Conservation (phyloP, 805 yeast genomes). For the Candida xiaguanensis region DNA sequence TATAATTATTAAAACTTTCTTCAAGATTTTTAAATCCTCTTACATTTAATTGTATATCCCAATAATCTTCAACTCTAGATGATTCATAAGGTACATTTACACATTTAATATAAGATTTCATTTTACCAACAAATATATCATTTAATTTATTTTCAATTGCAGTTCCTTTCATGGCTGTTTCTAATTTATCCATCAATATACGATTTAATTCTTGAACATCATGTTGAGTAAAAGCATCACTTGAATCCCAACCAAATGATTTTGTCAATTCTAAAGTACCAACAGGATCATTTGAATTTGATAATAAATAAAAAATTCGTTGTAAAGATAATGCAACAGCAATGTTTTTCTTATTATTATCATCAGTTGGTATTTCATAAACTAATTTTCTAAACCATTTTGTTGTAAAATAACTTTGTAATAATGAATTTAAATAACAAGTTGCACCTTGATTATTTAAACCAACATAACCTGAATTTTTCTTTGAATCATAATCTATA, state of each 20-base stretch:
- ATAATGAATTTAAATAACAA: conserved; percentile 86
- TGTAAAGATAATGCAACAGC: conserved; percentile 80
- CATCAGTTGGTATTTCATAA: conserved; percentile 81
- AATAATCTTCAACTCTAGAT: conserved; percentile 86
- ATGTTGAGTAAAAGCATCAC: conserved; percentile 95
- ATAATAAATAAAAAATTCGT: conserved; percentile 76
- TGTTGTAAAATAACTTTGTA: conserved; percentile 89
- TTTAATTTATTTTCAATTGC: conserved; percentile 54
- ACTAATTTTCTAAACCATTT: conserved; percentile 78
- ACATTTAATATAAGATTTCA: conserved; percentile 93
- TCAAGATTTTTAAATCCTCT: conserved; percentile 70
- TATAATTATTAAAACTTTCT: conserved; percentile 79
- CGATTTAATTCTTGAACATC: conserved; percentile 97
- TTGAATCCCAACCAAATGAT: conserved; percentile 96
- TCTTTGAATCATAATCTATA: conserved; percentile 78
- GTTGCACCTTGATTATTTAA: conserved; percentile 97
- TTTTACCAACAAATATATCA: conserved; percentile 90
- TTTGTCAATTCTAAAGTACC: conserved; percentile 84
- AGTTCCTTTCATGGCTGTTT: conserved; percentile 87
- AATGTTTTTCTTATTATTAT: conserved; percentile 31
- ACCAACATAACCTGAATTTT: conserved; percentile 87
- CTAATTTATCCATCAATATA: conserved; percentile 91
- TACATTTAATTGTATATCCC: conserved; percentile 97
- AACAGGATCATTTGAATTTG: conserved; percentile 69
- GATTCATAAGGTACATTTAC: conserved; percentile 91